Conservation (phyloP, 2,329 filamentous ascomycete genomes). For the Sporothrix brasiliensis region DNA sequence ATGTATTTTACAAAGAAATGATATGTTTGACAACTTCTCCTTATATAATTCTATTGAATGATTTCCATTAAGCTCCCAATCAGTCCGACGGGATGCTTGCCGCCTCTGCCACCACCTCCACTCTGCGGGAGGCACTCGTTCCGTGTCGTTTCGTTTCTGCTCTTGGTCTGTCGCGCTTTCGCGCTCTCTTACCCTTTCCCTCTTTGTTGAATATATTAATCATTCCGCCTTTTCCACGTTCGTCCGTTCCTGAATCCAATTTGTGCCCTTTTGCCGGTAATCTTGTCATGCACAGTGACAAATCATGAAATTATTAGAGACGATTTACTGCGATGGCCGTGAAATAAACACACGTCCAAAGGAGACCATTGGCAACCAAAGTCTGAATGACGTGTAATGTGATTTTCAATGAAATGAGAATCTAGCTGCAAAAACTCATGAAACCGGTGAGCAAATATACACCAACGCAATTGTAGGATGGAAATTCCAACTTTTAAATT, state of each 20-base stretch:
- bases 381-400: background rate
- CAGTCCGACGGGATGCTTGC: background rate
- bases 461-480: conserved; percentile 9
- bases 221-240: background rate
- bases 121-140: background rate
- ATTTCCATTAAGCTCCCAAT: too few species aligned
- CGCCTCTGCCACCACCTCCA: background rate
- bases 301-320: background rate
- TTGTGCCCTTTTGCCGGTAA: conserved; percentile 19
- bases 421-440: background rate
- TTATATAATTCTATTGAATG: too few species aligned
- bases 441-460: background rate
- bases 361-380: background rate
- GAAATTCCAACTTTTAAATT: background rate
- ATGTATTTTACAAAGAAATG: too few species aligned
- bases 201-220: background rate
- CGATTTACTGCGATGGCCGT: background rate
- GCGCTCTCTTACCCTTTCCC: background rate
- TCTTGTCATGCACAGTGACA: conserved; percentile 2
- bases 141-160: conserved; percentile 21
- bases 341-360: background rate
- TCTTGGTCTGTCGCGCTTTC: background rate
- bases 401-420: background rate
- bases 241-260: conserved; percentile 5
- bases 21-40: too few species aligned